Conservation (phyloP, 345 rosid species). For the Murraya paniculata region DNA sequence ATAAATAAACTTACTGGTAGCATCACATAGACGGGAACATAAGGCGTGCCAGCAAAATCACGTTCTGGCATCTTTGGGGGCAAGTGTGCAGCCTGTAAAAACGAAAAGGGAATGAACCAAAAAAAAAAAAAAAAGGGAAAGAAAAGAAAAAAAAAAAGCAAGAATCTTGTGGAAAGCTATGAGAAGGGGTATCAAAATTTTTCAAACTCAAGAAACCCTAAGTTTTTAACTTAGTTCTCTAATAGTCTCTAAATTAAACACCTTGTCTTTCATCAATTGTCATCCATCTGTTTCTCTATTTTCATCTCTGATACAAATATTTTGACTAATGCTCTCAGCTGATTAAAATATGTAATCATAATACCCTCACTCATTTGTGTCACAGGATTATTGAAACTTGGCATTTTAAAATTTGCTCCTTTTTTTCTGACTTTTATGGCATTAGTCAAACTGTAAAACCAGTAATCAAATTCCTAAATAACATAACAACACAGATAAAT, state of each 20-base stretch:
- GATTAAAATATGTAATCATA: background rate
- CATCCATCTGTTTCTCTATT: background rate
- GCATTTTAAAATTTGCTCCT: background rate
- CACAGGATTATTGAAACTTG: background rate
- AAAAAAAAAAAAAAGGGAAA: background rate
- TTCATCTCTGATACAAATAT: background rate
- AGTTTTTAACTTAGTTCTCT: background rate
- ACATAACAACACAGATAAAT: background rate
- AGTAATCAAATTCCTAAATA: background rate
- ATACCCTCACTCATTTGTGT: background rate
- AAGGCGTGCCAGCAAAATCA: slow-evolving; percentile 74
- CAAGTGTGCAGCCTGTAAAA: slow-evolving; percentile 27
- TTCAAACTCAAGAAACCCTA: background rate
- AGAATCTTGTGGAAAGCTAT: background rate
- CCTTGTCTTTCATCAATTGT: background rate
- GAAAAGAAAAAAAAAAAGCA: background rate
- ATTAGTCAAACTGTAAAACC: background rate
- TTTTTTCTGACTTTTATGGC: background rate
- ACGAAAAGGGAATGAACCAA: background rate
- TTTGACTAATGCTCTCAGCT: background rate
- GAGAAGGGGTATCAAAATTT: background rate
- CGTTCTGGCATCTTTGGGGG: slow-evolving; percentile 48
- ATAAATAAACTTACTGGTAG: slow-evolving; percentile 57
- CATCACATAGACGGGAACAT: slow-evolving; percentile 93
- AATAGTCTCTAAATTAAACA: background rate